Base-by-base conservation (phyloP, 495 filamentous ascomycete genomes). In the Sabuloglossum arenarium region DNA sequence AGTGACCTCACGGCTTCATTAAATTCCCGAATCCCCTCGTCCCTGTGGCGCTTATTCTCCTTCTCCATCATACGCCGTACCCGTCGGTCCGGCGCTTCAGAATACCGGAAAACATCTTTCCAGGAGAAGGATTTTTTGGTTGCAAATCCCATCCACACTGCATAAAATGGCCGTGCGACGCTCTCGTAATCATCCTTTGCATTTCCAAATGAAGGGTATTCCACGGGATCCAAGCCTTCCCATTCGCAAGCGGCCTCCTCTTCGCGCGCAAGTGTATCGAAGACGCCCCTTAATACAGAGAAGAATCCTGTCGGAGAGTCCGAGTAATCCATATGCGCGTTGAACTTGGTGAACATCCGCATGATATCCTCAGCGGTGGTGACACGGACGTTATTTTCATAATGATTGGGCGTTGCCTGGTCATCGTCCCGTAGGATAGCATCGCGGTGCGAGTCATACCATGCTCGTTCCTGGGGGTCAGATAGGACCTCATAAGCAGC, bases 361-460 rank as follows among this genome's bases (percentile, higher is more conserved):
- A 80, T 73, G 31, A 96, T 79, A 58, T 94, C 85, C 47, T 81
- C 76, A 21, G 85, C 74, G 14, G 83, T 88, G 12, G 87, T 94
- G 59, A 90, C 68, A 8, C 74, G 75, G 57, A 75, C 65, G 62
- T 84, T 77, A 55, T 81, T 70, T 28, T 79, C 79, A 61, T 78
- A 84, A 43, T 73, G 68, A 9, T 14, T 61, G 62, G 47, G 23
- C 14, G 25, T 9, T n/a, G 47, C 47, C 12, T 61, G 68, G 31
- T 69, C 66, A 47, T 79, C 73, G 53, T 78, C 73, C 14, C 77
- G 80, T 1, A 96, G 70, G 51, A 97, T 88, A 14, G 80, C 81
- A 59, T 88, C 82, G 53, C 86, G 82, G 62, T 99, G 91, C 24
- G 87, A 85, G 63, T 99, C 90, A 67, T 99, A 99, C 91, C 91